Base-by-base conservation (phyloP, 1,284 basidiomycete genomes). In the Cryptococcus sp. region DNA sequence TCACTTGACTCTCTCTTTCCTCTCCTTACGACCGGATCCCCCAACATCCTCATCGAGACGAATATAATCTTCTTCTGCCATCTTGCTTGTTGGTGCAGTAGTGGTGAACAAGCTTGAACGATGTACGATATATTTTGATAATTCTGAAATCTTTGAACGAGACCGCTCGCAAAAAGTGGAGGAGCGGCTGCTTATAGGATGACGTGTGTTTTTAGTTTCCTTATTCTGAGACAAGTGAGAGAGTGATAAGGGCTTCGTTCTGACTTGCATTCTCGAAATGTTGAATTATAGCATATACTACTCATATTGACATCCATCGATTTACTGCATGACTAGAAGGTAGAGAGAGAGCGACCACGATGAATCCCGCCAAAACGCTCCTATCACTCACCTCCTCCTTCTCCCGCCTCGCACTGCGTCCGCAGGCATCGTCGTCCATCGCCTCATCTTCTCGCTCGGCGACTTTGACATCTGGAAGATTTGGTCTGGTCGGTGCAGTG, bases 11-110 rank as follows among this genome's bases (percentile, higher is more conserved):
- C 65, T 49, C 49, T 70, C 68, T 52, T 67, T 71, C 47, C 60
- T 56, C 17, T 57, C 63, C 51, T 61, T 61, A 44, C 55, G 58
- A 17, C 52, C 46, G 13, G 55, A 52, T 8, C 46, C 26, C 16
- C 58, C 59, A 16, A 54, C 52, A 8, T 53, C 37, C 3, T 52
- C 60, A 15, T 70, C 66, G 25, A 72, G 65, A 3, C 67, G 58
- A 41, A 72, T 71, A 54, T 67, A 76, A 55, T 74, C 72, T 50
- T 61, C 70, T 46, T 75, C 68, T 34, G 65, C 60, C 69, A 70
- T 71, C 34, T 49, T 52, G 41, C 15, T 19, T 23, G 46, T 16
- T 41, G 51, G 20, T 26, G 17, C 22, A 49, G 25, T 44, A n/a
- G 22, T 39, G 15, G 19, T 5, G 10, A 43, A 20, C 15, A 15